Evolutionary conservation across 257 asterid species (phyloP).

Genomic region (Ilex asprella): DNA sequence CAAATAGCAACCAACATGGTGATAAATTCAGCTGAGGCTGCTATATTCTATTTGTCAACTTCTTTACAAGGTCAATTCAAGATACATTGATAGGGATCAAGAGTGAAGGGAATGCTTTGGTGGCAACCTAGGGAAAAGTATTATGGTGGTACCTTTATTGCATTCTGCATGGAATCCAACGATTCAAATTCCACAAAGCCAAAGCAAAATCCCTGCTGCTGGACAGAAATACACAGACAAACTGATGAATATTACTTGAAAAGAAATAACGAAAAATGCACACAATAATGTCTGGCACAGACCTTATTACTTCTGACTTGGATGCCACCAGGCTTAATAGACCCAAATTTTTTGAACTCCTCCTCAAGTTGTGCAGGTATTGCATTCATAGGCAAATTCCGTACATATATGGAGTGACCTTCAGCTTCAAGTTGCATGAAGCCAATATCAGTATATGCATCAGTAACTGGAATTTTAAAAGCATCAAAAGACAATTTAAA

Average conservation of each 20-base stretch:
- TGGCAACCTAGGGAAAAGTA: no score
- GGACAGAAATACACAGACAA: neutral
- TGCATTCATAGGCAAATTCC: conserved; percentile 3
- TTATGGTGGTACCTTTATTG: neutral
- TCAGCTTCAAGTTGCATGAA: neutral
- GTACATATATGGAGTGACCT: conserved; percentile 2
- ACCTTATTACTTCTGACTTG: conserved; percentile 3
- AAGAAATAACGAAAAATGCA: neutral
- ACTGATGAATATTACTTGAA: neutral
- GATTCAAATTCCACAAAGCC: conserved; percentile 6
- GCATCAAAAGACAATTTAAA: neutral
- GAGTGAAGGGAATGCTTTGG: no score
- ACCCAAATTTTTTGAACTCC: neutral
- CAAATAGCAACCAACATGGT: no score
- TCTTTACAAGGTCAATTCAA: no score
- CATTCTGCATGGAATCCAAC: neutral
- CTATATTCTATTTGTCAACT: no score
- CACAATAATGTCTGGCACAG: neutral
- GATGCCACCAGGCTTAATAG: neutral
- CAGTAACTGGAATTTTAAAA: neutral
- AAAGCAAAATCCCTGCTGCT: conserved; percentile 3
- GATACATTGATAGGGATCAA: no score
- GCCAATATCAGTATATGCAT: neutral
- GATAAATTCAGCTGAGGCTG: no score
- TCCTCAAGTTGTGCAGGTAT: neutral